A percentile compares a stretch with the other conserved stretches of the same genome.
These are phyloP conservation scores for Megacollybia marginata DNA, from an alignment of 768 basidiomycete species.

Conservation along the genomic window DNA sequence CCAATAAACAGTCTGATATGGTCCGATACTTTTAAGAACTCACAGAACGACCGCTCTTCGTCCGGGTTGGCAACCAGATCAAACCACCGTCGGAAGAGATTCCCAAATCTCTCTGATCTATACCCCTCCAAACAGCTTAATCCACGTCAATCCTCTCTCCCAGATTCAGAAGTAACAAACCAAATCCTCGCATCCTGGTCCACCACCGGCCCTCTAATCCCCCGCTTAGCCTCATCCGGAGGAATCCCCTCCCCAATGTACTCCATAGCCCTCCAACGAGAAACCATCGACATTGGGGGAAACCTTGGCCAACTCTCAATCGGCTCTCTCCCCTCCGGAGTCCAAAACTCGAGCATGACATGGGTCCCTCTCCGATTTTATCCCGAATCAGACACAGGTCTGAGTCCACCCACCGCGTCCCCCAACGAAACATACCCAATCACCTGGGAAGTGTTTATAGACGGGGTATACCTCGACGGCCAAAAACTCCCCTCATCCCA, in stretches of 20 bases:
- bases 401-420: slow-evolving; percentile 41
- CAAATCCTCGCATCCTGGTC: slow-evolving; percentile 34
- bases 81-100: too few species aligned
- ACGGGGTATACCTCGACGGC: slow-evolving; percentile 68
- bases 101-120: too few species aligned
- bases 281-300: slow-evolving; percentile 60
- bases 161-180: slow-evolving; percentile 8
- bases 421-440: slow-evolving; percentile 59
- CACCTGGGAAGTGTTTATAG: slow-evolving; percentile 67
- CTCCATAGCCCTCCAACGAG: slow-evolving; percentile 58
- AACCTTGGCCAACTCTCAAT: slow-evolving; percentile 60
- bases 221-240: slow-evolving; percentile 30
- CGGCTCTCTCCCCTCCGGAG: slow-evolving; percentile 46
- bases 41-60: neutral
- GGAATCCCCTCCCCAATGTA: slow-evolving; percentile 38
- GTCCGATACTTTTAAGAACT: slow-evolving; percentile 25
- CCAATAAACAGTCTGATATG: slow-evolving; percentile 56
- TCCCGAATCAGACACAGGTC: slow-evolving; percentile 38
- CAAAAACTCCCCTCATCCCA: slow-evolving; percentile 48
- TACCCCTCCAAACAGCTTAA: too few species aligned
- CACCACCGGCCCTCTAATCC: slow-evolving; percentile 36
- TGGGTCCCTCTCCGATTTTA: slow-evolving; percentile 64
- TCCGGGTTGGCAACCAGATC: too few species aligned
- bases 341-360: slow-evolving; percentile 37
- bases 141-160: too few species aligned